A percentile compares a stretch with the other conserved stretches of the same genome.
phyloP scores from a whole-genome alignment of 352 stramenopile genomes.

The Aphanomyces astaci region DNA sequence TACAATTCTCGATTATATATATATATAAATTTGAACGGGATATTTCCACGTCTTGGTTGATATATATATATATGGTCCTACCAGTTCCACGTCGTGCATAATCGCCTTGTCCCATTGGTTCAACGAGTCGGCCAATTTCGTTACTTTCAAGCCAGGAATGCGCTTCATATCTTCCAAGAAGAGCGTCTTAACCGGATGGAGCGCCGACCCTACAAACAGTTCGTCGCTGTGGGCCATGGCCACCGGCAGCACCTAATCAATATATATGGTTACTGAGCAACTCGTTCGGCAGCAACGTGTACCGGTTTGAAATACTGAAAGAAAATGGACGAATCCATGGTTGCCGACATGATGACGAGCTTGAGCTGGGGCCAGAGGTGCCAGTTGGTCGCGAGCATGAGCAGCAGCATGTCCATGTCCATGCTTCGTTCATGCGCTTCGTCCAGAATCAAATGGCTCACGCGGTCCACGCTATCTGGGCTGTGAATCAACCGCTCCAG shows the following conservation, averaged over 20 bases:
- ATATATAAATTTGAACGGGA: background rate
- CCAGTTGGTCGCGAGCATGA: constrained; percentile 83
- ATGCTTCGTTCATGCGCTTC: constrained; percentile 93
- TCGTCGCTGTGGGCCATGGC: constrained; percentile 47
- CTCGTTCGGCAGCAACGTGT: too few relatives aligned
- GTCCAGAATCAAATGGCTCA: constrained; percentile 95
- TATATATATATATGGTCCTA: background rate
- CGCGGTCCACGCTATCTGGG: constrained; percentile 67
- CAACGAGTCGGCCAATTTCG: background rate
- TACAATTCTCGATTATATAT: too few relatives aligned
- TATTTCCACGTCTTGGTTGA: background rate
- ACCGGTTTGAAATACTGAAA: constrained; percentile 65
- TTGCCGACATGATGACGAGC: constrained; percentile 96
- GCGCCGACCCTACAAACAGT: constrained; percentile 75
- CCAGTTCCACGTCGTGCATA: background rate
- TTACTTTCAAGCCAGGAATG: background rate
- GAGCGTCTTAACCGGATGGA: constrained; percentile 61
- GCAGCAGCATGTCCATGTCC: constrained; percentile 92
- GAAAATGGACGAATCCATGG: constrained; percentile 89
- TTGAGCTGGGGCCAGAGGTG: constrained; percentile 58
- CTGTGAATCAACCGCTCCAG: constrained; percentile 92
- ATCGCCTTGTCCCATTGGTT: background rate
- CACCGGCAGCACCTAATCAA: constrained; percentile 39
- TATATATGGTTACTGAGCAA: too few relatives aligned
- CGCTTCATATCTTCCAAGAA: constrained; percentile 45